Evolutionary conservation across 306 rosid genomes (phyloP).

Genomic region (Carpinus viminea): DNA sequence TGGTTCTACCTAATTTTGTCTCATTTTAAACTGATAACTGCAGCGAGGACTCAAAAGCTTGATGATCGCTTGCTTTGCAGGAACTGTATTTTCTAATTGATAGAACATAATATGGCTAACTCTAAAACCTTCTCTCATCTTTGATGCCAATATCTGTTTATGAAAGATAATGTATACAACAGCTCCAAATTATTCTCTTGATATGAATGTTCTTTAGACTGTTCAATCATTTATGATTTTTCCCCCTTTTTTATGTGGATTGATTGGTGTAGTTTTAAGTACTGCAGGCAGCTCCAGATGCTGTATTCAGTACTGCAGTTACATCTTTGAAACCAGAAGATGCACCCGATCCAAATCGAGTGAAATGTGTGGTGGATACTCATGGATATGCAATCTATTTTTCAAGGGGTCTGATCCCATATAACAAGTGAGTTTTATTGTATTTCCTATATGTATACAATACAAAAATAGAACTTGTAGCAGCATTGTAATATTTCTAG

Average conservation of each 20-base stretch:
- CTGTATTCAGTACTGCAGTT: conserved; percentile 97
- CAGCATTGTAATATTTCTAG: conserved; percentile 12
- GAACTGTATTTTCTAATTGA: conserved; percentile 43
- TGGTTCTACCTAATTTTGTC: conserved; percentile 5
- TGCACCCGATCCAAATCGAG: conserved; percentile 82
- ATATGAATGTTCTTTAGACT: neutral
- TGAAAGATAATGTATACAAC: neutral
- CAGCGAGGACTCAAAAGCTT: conserved; percentile 1
- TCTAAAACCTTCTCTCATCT: neutral
- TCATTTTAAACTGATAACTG: too few species aligned
- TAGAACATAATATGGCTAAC: neutral
- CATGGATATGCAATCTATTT: conserved; percentile 86
- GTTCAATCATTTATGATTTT: neutral
- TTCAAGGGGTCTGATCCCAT: conserved; percentile 90
- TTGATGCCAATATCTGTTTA: neutral
- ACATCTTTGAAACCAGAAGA: conserved; percentile 83
- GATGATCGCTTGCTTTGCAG: conserved; percentile 37
- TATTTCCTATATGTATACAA: neutral
- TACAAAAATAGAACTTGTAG: neutral
- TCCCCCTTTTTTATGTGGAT: conserved; percentile 8
- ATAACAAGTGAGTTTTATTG: conserved; percentile 64
- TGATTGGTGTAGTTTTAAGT: conserved; percentile 16
- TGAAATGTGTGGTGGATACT: conserved; percentile 81
- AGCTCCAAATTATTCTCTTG: neutral
- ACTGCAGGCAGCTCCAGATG: conserved; percentile 85